Evolutionary conservation across 108 stramenopile species (phyloP), one percentile per base, ranked within the genome.

Genomic region (Nitzschia sp.): DNA sequence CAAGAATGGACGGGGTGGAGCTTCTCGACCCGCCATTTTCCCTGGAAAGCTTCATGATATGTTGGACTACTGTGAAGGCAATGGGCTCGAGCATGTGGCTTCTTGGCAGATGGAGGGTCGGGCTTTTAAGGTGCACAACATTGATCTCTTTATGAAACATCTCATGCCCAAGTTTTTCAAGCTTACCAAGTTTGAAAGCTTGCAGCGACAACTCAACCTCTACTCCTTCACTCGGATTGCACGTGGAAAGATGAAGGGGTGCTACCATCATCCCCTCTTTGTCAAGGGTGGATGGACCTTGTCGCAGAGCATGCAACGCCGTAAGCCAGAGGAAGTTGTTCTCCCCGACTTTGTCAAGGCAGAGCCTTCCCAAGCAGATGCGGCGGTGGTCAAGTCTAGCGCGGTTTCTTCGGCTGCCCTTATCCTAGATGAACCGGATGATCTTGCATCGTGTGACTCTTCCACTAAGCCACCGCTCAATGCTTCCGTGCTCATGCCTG

Each of bases 141-240:
- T 71, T 9, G 71, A 81, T 8, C 62, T 52, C 17, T 87, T 90
- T 53, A 72, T 76, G 10, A 58, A 73, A 20, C 42, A 83, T 14
- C 37, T 92, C 34, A 79, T 96, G 85, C 91, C 91, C 8, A 29
- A 56, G 9, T 92, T 87, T 73, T 96, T 95, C 72, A 82, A 84
- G 19, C 91, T 89, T 53, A 83, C 90, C 37, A 87, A 86, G 73
- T 80, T 83, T 57, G 72, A 87, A 37, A 81, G 81, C 52, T 90
- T 95, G 63, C 89, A 95, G 67, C 70, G 94, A n/a, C 92, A 95
- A 72, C 75, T 95, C 25, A 93, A 95, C 65, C 73, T 93, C 10
- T 90, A 90, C 57, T 82, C 81, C 22, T 90, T 90, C 53, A 21
- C 48, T 34, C 68, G 83, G 51, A 69, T 89, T 17, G 78, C 83